These are phyloP conservation scores for Parastagonospora avenae DNA, from an alignment of 2,329 filamentous ascomycete species.

Conservation along the genomic window DNA sequence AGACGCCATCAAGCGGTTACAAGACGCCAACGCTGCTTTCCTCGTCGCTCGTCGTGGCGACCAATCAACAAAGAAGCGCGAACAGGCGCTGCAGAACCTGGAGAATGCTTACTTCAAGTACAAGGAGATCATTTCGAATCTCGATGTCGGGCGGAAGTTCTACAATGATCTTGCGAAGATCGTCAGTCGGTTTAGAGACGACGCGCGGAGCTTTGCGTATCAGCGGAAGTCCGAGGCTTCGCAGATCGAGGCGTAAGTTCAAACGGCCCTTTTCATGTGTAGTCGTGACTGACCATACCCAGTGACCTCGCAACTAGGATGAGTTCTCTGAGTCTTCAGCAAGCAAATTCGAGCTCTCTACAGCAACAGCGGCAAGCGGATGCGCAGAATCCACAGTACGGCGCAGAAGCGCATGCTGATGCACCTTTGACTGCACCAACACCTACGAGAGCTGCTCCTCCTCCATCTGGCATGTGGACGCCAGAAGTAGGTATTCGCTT, in stretches of 20 bases:
- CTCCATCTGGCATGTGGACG: constrained; percentile 69
- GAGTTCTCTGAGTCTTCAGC: constrained; percentile 60
- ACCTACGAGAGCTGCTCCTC: constrained; percentile 47
- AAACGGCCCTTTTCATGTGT: not conserved
- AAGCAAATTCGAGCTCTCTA: constrained; percentile 47
- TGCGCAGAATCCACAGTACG: constrained; percentile 65
- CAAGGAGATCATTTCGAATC: constrained; percentile 90
- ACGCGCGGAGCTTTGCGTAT: constrained; percentile 77
- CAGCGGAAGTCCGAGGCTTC: constrained; percentile 81
- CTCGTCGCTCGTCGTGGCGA: constrained; percentile 72
- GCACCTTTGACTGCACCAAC: constrained; percentile 60
- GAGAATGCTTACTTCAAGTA: constrained; percentile 95
- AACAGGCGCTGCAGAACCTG: constrained; percentile 82
- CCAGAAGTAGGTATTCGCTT: constrained; percentile 84
- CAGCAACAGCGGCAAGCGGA: constrained; percentile 55
- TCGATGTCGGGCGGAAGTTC: constrained; percentile 91
- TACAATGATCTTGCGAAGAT: constrained; percentile 95
- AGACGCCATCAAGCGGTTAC: constrained; percentile 69
- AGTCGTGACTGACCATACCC: constrained; percentile 11
- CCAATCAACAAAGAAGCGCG: constrained; percentile 72
- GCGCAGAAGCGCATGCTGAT: constrained; percentile 50
- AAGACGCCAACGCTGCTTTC: constrained; percentile 79
- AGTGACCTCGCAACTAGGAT: constrained; percentile 66
- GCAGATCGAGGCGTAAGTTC: constrained; percentile 72
- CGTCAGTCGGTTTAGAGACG: constrained; percentile 82